Base-by-base conservation (phyloP, 305 asterid genomes). In the Plantago coronopus region DNA sequence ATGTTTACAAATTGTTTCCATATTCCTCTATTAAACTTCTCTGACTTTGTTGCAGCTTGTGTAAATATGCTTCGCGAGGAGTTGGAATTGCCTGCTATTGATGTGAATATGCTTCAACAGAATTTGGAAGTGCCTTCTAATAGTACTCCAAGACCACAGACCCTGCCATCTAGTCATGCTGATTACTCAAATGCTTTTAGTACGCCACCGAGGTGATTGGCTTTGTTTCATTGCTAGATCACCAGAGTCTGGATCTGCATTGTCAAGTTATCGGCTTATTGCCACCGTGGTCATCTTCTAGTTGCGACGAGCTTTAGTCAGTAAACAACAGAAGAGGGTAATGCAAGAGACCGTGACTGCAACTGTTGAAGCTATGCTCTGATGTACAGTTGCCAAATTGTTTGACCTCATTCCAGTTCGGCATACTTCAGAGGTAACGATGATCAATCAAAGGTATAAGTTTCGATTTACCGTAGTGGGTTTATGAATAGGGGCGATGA, bases 61-160 rank as follows among this genome's bases (percentile, higher is more conserved):
- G 65, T 78, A 53, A 94, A 77, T 44, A 85, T 96, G 97, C 87
- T 84, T 57, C 73, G 72, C 0, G 86, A 81, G 43, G 87, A 79
- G 67, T 72, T 85, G 76, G 87, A 75, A 78, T 64, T 88, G 83
- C 70, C 82, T 60, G 81, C 74, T 25, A 78, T 69, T 57, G 87
- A 72, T 53, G 76, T 77, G 50, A 62, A 76, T 71, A 47, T 84
- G 76, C 87, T 83, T 59, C 73, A 72, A 2, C 89, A 83, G 54
- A 84, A 79, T 62, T 70, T 85, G 76, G 87, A 75, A 78, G 65
- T 86, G 79, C 70, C 82, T 58, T 78, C 74, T 22, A 67, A 76
- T n/a, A 64, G 79, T 38, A 69, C 75, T 31, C 81, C 88, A 54
- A 80, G 62, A 49, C 76, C 90, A 53, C 83, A 66, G 67, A 69